Base-by-base conservation (phyloP, 768 basidiomycete genomes). In the Infundibulicybe gibba region DNA sequence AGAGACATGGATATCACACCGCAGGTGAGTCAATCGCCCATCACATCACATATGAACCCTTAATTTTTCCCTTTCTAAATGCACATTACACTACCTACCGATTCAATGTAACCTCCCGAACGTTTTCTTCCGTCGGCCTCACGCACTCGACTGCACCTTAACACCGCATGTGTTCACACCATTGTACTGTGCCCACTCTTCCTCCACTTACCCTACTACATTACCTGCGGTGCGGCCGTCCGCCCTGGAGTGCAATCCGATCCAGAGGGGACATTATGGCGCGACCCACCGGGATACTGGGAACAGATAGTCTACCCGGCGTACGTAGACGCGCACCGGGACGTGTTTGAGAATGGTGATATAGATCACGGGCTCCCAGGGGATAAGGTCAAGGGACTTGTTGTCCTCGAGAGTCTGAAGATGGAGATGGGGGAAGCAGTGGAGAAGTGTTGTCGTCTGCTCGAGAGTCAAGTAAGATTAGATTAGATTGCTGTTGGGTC, bases 291-390 rank as follows among this genome's bases (percentile, higher is more conserved):
- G 12, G 52, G 72, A 34, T 95, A 95, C 67, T 97, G 90, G 83
- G 90, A 94, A 52, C 72, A 90, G 48, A 90, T 98, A 49, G 94
- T 94, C 44, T 98, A 89, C 71, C 97, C 97, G 0, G 94, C 90
- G 2, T 98, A 95, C 62, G 62, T 93, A 34, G 79, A 85, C 34
- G 94, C 94, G 8, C 88, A 97, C 64, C 55, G 62, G 43, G 74
- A 76, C 10, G 69, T 94, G 21, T 93, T 97, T 61, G 71, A 75
- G 53, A 67, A 72, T 45, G 85, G 79, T 32, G 85, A 95, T 58
- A 79, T 94, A 6, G 90, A 94, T 61, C 61, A 69, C 13, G 94
- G 92, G 13, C 56, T 62, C 37, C 66, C 76, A 20, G 75, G 67
- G 2, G 64, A 61, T 2, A 78, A 75, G 54, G 79, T 83, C 14